phyloP scores from a whole-genome alignment of 2,329 filamentous ascomycete species.

The Bisporella sp. region DNA sequence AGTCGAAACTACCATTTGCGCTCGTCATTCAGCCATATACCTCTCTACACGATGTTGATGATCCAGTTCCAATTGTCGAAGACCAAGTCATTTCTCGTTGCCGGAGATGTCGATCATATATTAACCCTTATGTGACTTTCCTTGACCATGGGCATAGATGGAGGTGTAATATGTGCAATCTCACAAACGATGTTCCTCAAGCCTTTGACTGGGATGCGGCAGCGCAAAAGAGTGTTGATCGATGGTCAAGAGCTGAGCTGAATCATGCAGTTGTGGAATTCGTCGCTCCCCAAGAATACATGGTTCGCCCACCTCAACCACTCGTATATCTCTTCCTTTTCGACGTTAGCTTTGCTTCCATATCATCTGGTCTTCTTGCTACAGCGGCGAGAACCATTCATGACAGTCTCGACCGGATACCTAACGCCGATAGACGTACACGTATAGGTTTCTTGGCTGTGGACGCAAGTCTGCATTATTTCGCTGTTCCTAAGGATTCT shows the following conservation, averaged over 20 bases:
- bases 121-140: constrained; percentile 96
- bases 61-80: constrained; percentile 83
- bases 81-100: constrained; percentile 97
- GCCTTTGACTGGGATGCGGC: constrained; percentile 97
- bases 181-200: constrained; percentile 98
- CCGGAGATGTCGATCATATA: constrained; percentile 91
- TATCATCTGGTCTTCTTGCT: constrained; percentile 84
- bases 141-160: constrained; percentile 94
- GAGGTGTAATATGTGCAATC: constrained; percentile 99
- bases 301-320: constrained; percentile 94
- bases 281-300: constrained; percentile 96
- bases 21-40: constrained; percentile 95
- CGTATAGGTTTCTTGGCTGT: constrained; percentile 92
- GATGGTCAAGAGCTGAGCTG: constrained; percentile 86
- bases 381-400: constrained; percentile 90
- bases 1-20: constrained; percentile 91
- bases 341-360: constrained; percentile 85
- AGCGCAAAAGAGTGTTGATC: constrained; percentile 82
- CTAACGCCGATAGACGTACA: constrained; percentile 92
- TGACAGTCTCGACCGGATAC: constrained; percentile 92
- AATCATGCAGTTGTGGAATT: constrained; percentile 98
- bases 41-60: constrained; percentile 86
- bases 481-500: constrained; percentile 83
- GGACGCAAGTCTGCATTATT: constrained; percentile 92
- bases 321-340: constrained; percentile 93